Evolutionary conservation across 179 eudicot species (phyloP).

Genomic region (Sideroxylon spinosum): DNA sequence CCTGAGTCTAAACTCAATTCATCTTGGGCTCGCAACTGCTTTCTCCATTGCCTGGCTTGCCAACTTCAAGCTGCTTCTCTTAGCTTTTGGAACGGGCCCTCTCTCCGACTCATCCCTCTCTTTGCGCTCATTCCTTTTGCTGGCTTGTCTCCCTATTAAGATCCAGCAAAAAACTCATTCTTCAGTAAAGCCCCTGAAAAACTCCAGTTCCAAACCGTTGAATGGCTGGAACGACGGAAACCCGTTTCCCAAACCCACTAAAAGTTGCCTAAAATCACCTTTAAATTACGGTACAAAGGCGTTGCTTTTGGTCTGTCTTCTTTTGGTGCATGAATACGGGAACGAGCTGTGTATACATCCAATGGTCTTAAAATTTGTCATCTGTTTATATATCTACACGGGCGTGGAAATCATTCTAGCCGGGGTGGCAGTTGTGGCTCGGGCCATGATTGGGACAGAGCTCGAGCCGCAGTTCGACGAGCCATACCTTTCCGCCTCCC

Average conservation of each 20-base stretch:
- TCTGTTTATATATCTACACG: slow-evolving; percentile 45
- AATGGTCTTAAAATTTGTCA: slow-evolving; percentile 26
- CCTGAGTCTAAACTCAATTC: slow-evolving; percentile 28
- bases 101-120: slow-evolving; percentile 27
- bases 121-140: slow-evolving; percentile 18
- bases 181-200: neutral
- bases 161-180: slow-evolving; percentile 10
- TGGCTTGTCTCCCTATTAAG: slow-evolving; percentile 29
- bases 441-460: slow-evolving; percentile 30
- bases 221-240: too few relatives aligned
- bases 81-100: slow-evolving; percentile 40
- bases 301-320: slow-evolving; percentile 18
- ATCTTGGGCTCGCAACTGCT: slow-evolving; percentile 26
- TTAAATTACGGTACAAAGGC: neutral
- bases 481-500: slow-evolving; percentile 51
- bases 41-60: slow-evolving; percentile 53
- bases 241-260: neutral
- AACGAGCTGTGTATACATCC: slow-evolving; percentile 24
- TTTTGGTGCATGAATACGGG: slow-evolving; percentile 22
- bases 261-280: slow-evolving; percentile 12
- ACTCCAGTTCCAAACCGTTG: too few relatives aligned
- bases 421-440: slow-evolving; percentile 28
- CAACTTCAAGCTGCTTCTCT: slow-evolving; percentile 46
- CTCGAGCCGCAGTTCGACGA: slow-evolving; percentile 57
- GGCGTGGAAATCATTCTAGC: slow-evolving; percentile 41